Conservation (phyloP, 1,139 yeast genomes). For the Kurtzmaniella quercitrusa region DNA sequence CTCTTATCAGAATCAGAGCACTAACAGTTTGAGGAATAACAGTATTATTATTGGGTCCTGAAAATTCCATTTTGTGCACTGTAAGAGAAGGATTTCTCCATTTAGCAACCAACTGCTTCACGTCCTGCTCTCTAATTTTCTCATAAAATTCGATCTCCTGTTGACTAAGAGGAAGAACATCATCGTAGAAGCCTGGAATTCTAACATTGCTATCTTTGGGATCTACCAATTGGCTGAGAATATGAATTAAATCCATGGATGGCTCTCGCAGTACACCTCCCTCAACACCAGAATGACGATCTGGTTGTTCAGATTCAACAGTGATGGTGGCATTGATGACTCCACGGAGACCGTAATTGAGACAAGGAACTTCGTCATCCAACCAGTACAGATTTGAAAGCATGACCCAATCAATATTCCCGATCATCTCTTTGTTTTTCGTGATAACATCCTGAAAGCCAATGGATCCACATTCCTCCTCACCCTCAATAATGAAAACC, state of each 20-base stretch:
- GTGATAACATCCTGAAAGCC: constrained; percentile 72
- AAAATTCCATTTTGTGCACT: constrained; percentile 77
- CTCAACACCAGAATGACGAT: constrained; percentile 88
- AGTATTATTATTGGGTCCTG: constrained; percentile 88
- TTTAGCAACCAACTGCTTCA: constrained; percentile 64
- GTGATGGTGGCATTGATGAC: constrained; percentile 77
- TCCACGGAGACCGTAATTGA: constrained; percentile 92
- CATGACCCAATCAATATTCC: constrained; percentile 81
- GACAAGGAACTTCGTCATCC: constrained; percentile 82
- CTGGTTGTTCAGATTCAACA: constrained; percentile 70
- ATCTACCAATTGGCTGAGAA: constrained; percentile 61
- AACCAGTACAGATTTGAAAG: constrained; percentile 93
- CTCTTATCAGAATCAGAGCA: constrained; percentile 75
- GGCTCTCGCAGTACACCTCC: constrained; percentile 93
- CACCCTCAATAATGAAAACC: constrained; percentile 86
- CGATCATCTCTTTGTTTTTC: constrained; percentile 50
- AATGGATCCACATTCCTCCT: constrained; percentile 88
- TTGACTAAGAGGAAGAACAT: constrained; percentile 52
- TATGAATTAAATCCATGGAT: constrained; percentile 73
- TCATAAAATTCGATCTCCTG: constrained; percentile 60
- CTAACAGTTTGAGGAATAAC: constrained; percentile 82
- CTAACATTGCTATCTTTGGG: constrained; percentile 53
- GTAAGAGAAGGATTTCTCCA: constrained; percentile 94
- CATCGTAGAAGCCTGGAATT: constrained; percentile 68
- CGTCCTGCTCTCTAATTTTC: constrained; percentile 48